Evolutionary conservation across 441 rosid genomes (phyloP).

Genomic region (Iberis amara): DNA sequence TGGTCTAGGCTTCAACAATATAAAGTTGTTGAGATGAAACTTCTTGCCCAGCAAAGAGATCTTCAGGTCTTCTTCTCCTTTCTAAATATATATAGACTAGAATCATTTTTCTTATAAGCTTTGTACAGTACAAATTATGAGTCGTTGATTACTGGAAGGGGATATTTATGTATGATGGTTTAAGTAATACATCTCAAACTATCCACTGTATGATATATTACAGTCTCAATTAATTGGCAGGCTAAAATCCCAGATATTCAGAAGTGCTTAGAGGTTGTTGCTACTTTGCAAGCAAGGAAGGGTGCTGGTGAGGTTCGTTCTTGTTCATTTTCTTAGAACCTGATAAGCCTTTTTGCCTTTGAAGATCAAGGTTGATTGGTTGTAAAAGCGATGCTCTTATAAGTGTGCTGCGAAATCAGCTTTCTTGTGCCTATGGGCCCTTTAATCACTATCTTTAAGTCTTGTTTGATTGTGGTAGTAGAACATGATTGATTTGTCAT

Average conservation of each 20-base stretch:
- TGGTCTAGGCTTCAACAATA: slow-evolving; percentile 73
- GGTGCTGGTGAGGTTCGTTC: slow-evolving; percentile 79
- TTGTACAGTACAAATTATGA: no score
- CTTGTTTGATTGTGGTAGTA: slow-evolving; percentile 9
- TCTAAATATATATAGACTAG: neutral
- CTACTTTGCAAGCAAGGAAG: slow-evolving; percentile 79
- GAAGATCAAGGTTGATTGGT: slow-evolving; percentile 7
- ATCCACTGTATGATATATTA: no score
- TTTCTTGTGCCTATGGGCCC: slow-evolving; percentile 3
- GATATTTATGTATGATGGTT: neutral
- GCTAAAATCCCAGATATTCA: slow-evolving; percentile 89
- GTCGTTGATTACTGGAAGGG: no score
- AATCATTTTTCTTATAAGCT: neutral
- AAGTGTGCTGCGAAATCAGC: neutral
- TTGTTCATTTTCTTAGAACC: slow-evolving; percentile 8
- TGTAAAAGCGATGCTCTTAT: neutral
- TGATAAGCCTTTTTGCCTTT: neutral
- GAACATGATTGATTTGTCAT: slow-evolving; percentile 7
- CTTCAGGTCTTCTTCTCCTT: slow-evolving; percentile 48
- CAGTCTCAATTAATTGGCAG: slow-evolving; percentile 32
- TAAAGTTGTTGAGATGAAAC: slow-evolving; percentile 87
- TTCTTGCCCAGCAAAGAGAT: slow-evolving; percentile 88
- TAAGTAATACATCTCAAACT: no score
- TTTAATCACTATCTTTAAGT: slow-evolving; percentile 8
- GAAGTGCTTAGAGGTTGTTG: slow-evolving; percentile 80